A percentile compares a stretch with the other conserved stretches of the same genome.
Evolutionary conservation across 208 protist species (phyloP).

Genomic region (Crithidia expoeki): DNA sequence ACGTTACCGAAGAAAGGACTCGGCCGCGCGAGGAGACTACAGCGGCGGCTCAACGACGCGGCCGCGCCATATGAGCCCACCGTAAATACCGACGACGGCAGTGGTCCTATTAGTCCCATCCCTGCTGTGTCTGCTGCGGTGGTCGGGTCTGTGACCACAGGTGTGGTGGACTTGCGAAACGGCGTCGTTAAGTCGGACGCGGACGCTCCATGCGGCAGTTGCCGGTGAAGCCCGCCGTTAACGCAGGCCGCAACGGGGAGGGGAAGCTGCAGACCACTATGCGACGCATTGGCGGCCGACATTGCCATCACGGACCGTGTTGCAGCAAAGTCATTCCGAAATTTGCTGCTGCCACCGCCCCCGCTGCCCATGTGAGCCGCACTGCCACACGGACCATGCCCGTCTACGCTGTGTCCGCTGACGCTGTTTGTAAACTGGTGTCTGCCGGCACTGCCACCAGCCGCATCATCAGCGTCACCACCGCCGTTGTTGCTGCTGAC

Average conservation of each 20-base stretch:
- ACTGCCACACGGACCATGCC: background rate
- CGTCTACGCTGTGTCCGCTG: background rate
- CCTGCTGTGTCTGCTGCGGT: background rate
- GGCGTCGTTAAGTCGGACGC: background rate
- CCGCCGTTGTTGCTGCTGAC: constrained; percentile 11
- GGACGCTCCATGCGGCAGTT: background rate
- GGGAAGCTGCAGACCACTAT: background rate
- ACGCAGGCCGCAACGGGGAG: background rate
- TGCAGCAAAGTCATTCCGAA: background rate
- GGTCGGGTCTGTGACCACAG: background rate
- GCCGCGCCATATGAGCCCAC: constrained; percentile 17
- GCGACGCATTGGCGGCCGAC: background rate
- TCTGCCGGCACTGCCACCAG: background rate
- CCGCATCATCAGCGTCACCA: background rate
- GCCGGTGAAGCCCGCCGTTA: background rate
- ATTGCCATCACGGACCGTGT: background rate
- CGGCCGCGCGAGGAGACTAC: constrained; percentile 14
- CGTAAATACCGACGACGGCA: constrained; percentile 1
- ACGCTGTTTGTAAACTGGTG: no score
- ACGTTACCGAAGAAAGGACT: constrained; percentile 7
- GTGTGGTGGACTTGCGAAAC: background rate
- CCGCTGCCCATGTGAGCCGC: background rate
- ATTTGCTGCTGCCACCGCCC: background rate
- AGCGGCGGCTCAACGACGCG: constrained; percentile 11
- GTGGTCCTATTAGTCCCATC: background rate